phyloP scores from a whole-genome alignment of 192 early-diverging fungal genomes.

The Rhizoclosmatium sp. region DNA sequence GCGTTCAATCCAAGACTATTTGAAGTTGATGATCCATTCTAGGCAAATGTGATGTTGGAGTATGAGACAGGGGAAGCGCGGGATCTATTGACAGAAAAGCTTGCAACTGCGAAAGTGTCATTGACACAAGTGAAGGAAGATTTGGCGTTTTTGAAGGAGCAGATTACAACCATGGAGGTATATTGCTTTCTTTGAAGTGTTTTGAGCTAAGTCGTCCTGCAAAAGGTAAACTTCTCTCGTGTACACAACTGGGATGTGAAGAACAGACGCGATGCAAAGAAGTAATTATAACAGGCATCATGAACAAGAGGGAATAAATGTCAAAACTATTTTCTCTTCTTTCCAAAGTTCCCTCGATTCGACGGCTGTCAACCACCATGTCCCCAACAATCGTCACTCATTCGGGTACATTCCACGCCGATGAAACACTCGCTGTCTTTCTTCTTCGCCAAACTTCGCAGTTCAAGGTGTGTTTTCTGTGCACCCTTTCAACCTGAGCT shows the following conservation, averaged over 20 bases:
- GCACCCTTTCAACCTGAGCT: not conserved
- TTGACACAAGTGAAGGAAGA: constrained; percentile 86
- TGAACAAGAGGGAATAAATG: too few species aligned
- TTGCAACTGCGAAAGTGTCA: constrained; percentile 73
- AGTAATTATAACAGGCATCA: not conserved
- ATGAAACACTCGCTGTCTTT: constrained; percentile 90
- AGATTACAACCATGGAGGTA: constrained; percentile 99
- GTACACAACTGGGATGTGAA: constrained; percentile 99
- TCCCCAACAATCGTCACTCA: constrained; percentile 18
- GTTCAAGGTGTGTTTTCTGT: constrained; percentile 47
- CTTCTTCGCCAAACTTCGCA: constrained; percentile 75
- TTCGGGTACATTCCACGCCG: constrained; percentile 59
- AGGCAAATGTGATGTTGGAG: constrained; percentile 98
- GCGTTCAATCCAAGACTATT: constrained; percentile 7
- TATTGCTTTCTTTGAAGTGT: not conserved
- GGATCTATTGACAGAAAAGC: constrained; percentile 78
- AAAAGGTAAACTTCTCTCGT: constrained; percentile 75
- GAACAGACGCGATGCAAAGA: constrained; percentile 59
- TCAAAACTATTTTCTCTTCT: too few species aligned
- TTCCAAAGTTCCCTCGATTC: too few species aligned
- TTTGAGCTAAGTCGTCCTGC: not conserved
- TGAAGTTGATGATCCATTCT: not conserved
- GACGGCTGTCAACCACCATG: too few species aligned
- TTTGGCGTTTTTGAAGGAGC: constrained; percentile 90
- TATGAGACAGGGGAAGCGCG: constrained; percentile 90